phyloP scores from a whole-genome alignment of 768 basidiomycete species.

The Tubosaeta sp. region DNA sequence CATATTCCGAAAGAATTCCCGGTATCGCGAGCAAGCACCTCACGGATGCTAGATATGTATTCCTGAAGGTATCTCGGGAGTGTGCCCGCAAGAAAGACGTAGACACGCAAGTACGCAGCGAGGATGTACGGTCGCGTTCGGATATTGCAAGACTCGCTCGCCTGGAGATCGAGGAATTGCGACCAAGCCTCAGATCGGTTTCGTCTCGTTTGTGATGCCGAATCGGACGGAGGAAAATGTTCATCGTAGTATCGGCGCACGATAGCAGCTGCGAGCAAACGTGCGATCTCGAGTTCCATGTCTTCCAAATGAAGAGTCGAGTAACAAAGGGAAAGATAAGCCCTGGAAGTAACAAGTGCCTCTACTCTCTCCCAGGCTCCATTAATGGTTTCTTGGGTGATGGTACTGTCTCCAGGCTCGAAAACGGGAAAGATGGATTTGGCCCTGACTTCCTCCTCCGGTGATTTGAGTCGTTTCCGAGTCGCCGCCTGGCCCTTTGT shows the following conservation, averaged over 20 bases:
- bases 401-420: conserved; percentile 4
- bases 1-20: conserved; percentile 70
- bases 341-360: conserved; percentile 22
- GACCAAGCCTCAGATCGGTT: conserved; percentile 35
- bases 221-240: conserved; percentile 8
- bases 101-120: conserved; percentile 49
- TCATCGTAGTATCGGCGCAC: conserved; percentile 37
- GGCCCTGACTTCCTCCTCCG: conserved; percentile 17
- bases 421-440: conserved; percentile 16
- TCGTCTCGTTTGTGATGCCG: background rate
- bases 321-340: conserved; percentile 21
- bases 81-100: conserved; percentile 45
- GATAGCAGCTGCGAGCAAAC: conserved; percentile 50
- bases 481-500: conserved; percentile 31
- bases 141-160: conserved; percentile 49
- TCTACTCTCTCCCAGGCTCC: conserved; percentile 44
- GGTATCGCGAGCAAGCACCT: conserved; percentile 52
- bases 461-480: conserved; percentile 26
- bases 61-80: conserved; percentile 26
- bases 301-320: conserved; percentile 39
- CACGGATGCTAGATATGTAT: conserved; percentile 47
- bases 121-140: conserved; percentile 47
- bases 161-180: conserved; percentile 51
- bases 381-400: conserved; percentile 42
- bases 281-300: conserved; percentile 55